Base-by-base conservation (phyloP, 1,284 basidiomycete species). In the Trametes hirsuta region DNA sequence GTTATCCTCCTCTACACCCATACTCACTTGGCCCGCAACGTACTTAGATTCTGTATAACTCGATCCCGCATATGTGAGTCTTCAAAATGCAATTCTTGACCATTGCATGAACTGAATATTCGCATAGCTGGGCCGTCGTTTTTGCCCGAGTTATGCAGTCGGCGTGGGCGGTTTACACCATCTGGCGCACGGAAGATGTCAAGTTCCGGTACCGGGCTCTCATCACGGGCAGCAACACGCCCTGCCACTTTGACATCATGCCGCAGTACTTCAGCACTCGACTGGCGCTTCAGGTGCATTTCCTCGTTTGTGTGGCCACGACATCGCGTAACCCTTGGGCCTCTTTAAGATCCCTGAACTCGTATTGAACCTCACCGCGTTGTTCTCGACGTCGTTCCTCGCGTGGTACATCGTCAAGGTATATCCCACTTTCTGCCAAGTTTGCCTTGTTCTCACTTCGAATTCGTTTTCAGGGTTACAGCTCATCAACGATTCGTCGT, bases 61-160 rank as follows among this genome's bases (percentile, higher is more conserved):
- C 84, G 1, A 78, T 84, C 2, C 81, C 84, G 14, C 84, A 85
- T 65, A 72, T 81, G 82, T 84, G 59, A 60, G 79, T 69, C 14
- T 15, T 2, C 15, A 25, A 11, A 11, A 5, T 41, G 30, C 36
- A 14, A 14, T 14, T 10, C 47, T 6, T 36, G 39, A 12, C 2
- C 34, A 30, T 30, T 37, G 8, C 44, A 18, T 11, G 25, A 45
- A 15, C 30, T 15, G 44, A 22, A 36, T 45, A 1, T 14, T 49
- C 22, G 42, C 22, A 53, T 47, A 84, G 82, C 4, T 68, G 84
- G 30, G 80, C 83, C 0, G 79, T 81, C 4, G 66, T 84, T 3
- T 74, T 76, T 46, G 79, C 83, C 34, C 83, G 84, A 1, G 44
- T 76, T 0, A 62, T 84, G 9, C 69, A 81, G 4, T 80, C 80